Conservation (phyloP, 1,284 basidiomycete genomes). For the Ceratobasidium sp. region DNA sequence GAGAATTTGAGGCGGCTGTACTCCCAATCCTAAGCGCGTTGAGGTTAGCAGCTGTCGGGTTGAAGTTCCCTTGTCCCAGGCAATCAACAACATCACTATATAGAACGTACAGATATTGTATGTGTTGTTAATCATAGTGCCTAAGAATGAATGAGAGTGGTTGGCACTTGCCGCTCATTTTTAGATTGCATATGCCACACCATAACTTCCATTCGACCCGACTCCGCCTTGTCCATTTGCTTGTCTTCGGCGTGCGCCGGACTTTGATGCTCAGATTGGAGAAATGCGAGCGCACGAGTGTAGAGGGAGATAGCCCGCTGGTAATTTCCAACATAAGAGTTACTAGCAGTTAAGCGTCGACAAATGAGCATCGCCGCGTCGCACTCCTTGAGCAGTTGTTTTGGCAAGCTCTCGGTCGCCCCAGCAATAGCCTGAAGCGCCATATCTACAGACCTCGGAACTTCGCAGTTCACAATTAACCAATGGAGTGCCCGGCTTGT, state of each 20-base stretch:
- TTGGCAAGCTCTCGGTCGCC: not conserved
- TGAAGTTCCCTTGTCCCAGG: not conserved
- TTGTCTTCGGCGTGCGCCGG: not conserved
- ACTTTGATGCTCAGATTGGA: not conserved
- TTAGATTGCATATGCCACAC: slow-evolving; percentile 2
- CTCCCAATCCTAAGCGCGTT: not conserved
- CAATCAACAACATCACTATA: not conserved
- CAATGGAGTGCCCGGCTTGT: not conserved
- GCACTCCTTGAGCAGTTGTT: slow-evolving; percentile 7
- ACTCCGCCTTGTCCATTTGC: too few species aligned
- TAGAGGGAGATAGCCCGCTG: not conserved
- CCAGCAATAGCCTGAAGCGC: slow-evolving; percentile 13
- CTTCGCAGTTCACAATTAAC: slow-evolving; percentile 9
- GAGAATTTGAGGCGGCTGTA: not conserved
- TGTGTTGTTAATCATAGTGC: not conserved
- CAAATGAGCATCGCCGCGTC: not conserved
- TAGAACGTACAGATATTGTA: not conserved
- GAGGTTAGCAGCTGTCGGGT: not conserved
- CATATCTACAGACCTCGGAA: not conserved
- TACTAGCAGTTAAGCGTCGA: not conserved
- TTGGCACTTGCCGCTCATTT: not conserved
- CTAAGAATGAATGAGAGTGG: not conserved
- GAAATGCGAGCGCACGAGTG: slow-evolving; percentile 12
- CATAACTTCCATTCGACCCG: not conserved
- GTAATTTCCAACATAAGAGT: not conserved